Percentiles rank a stretch among this genome's conserved stretches.
These are phyloP conservation scores for Crucibulum laeve DNA, from an alignment of 768 basidiomycete species.

Conservation along the genomic window DNA sequence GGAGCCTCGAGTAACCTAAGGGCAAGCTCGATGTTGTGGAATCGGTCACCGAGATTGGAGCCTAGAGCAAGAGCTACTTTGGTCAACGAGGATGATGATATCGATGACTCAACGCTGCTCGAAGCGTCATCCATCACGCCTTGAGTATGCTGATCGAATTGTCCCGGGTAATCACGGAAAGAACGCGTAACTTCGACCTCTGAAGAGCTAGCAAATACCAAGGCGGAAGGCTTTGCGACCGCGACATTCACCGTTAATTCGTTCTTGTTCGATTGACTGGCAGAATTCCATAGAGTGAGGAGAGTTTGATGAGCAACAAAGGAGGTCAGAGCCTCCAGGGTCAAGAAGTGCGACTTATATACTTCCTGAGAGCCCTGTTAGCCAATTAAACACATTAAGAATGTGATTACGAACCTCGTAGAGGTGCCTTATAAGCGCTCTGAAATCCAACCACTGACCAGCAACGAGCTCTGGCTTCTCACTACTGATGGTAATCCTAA, in stretches of 20 bases:
- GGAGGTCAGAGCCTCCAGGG: constrained; percentile 69
- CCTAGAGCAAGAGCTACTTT: constrained; percentile 76
- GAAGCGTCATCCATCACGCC: neutral
- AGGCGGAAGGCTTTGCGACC: constrained; percentile 69
- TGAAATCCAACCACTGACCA: constrained; percentile 32
- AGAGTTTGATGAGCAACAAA: constrained; percentile 47
- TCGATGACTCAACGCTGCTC: neutral
- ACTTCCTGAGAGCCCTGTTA: constrained; percentile 35
- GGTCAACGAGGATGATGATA: constrained; percentile 3
- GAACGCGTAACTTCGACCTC: constrained; percentile 57
- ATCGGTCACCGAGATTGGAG: constrained; percentile 86
- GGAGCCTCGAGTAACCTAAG: constrained; percentile 65
- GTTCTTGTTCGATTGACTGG: constrained; percentile 5
- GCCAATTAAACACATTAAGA: constrained; percentile 1
- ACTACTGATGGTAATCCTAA: constrained; percentile 33
- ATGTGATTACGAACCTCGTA: constrained; percentile 23
- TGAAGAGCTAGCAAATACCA: constrained; percentile 62
- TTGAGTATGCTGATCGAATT: too few species aligned
- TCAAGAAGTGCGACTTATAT: constrained; percentile 45
- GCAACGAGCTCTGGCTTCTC: constrained; percentile 11
- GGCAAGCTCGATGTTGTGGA: constrained; percentile 77
- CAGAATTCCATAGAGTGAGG: constrained; percentile 9
- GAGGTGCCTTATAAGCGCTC: constrained; percentile 30
- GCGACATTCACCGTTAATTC: constrained; percentile 42
- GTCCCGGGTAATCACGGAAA: constrained; percentile 26